Percentiles rank a stretch among this genome's conserved stretches.
phyloP scores from a whole-genome alignment of 2,329 filamentous ascomycete species.

The Cyphellophora europaea region DNA sequence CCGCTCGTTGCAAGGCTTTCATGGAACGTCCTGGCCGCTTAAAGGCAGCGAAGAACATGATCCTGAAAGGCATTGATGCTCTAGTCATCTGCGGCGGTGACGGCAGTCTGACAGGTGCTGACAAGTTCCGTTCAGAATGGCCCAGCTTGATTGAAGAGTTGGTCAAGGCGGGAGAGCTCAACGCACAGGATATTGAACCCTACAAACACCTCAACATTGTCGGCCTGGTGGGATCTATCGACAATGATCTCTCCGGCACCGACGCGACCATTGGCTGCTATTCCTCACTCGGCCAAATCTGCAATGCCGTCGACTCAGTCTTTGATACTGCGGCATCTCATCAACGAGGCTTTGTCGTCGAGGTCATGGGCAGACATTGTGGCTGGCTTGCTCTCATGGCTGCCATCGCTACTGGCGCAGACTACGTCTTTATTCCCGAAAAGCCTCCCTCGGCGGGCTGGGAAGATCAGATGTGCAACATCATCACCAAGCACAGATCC shows the following conservation, averaged over 20 bases:
- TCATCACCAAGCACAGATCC: slow-evolving; percentile 70
- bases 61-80: slow-evolving; percentile 85
- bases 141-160: slow-evolving; percentile 78
- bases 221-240: slow-evolving; percentile 90
- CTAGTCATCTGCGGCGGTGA: slow-evolving; percentile 96
- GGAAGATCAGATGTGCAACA: slow-evolving; percentile 75
- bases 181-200: slow-evolving; percentile 58
- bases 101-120: slow-evolving; percentile 88
- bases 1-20: slow-evolving; percentile 85
- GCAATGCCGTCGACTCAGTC: slow-evolving; percentile 87
- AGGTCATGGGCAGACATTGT: slow-evolving; percentile 97
- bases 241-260: slow-evolving; percentile 95
- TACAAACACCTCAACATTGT: slow-evolving; percentile 91
- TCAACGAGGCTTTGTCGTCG: slow-evolving; percentile 91
- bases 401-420: slow-evolving; percentile 86
- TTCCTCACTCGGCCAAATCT: slow-evolving; percentile 85
- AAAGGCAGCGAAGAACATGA: slow-evolving; percentile 85
- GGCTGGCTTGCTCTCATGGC: slow-evolving; percentile 97
- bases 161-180: slow-evolving; percentile 63
- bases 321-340: slow-evolving; percentile 94
- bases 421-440: slow-evolving; percentile 96
- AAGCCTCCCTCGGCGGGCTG: slow-evolving; percentile 81
- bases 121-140: slow-evolving; percentile 90
- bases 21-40: slow-evolving; percentile 79
- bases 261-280: slow-evolving; percentile 97